Evolutionary conservation across 2,329 filamentous ascomycete species (phyloP), one percentile per base, ranked within the genome.

Genomic region (Pochonia chlamydosporia): DNA sequence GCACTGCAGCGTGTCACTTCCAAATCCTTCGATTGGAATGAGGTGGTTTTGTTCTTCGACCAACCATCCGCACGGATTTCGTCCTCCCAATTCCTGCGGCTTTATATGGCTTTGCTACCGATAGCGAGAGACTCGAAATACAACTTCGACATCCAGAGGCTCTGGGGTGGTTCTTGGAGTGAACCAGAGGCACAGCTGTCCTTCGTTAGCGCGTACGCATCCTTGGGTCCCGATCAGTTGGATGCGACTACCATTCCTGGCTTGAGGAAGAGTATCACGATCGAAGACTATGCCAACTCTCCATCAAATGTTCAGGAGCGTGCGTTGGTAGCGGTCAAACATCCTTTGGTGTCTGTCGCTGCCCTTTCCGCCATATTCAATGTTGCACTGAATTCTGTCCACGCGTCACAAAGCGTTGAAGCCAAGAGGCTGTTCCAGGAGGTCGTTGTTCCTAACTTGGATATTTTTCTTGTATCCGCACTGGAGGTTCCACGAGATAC

Each of bases 161-260:
- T 99, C 20, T 97, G 93, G 91, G 91, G 91, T 49, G 91, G 91
- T 59, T 74, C 81, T 52, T 99, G 95, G 92, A 82, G 85, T 52
- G 81, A 95, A 55, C 80, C 86, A 13, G 84, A 95, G 52, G 89
- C 93, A 0, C 92, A 97, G 54, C 72, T 99, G 30, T 95, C 91
- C n/a, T 96, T 97, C 63, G 81, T 97, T 46, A 85, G 86, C 53
- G 90, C 90, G 16, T 96, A 92, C 63, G 76, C 92, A 20, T 87
- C 87, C 4, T 78, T 91, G 48, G 80, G 79, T 11, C 78, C 85
- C 0, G 80, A 88, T 24, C 81, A 91, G 58, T 76, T 96, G 23
- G 90, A 97, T 63, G 86, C 89, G 3, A 86, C 84, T 11, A 87
- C 86, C 30, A 93, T 97, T 49, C 92, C 90, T 1, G 82, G 85